phyloP scores from a whole-genome alignment of 352 stramenopile species.

The Phytophthora boehmeriae region DNA sequence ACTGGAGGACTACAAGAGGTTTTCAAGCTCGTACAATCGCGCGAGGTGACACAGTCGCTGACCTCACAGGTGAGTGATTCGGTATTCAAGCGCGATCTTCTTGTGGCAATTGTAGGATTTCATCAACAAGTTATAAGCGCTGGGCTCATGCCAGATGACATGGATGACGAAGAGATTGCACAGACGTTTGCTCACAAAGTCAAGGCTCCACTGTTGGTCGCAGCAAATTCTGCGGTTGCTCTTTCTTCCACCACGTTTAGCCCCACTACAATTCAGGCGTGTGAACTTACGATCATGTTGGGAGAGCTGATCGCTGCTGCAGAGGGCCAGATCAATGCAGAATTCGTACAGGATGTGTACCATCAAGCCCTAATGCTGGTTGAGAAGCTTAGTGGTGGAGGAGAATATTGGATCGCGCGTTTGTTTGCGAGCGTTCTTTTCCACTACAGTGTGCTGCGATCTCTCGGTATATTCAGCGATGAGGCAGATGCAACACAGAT shows the following conservation, averaged over 20 bases:
- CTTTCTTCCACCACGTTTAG: conserved; percentile 25
- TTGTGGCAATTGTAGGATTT: conserved; percentile 42
- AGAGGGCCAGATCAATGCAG: conserved; percentile 8
- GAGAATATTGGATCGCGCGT: conserved; percentile 53
- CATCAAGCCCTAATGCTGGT: conserved; percentile 44
- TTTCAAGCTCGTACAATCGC: conserved; percentile 37
- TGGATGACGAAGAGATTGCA: conserved; percentile 59
- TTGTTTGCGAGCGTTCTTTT: conserved; percentile 64
- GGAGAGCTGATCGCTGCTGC: conserved; percentile 30
- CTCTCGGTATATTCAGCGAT: conserved; percentile 51
- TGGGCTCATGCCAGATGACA: conserved; percentile 47
- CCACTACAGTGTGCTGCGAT: conserved; percentile 39
- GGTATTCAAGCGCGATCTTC: conserved; percentile 28
- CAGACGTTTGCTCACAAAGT: conserved; percentile 32
- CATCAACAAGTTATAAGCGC: conserved; percentile 32
- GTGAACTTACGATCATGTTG: conserved; percentile 31
- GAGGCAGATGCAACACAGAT: conserved; percentile 47
- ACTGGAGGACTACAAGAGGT: conserved; percentile 32
- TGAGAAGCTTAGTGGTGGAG: conserved; percentile 41
- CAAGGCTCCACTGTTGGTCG: conserved; percentile 23
- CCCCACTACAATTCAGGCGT: conserved; percentile 36
- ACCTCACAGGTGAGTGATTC: conserved; percentile 21
- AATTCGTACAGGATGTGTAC: conserved; percentile 48
- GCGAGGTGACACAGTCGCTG: conserved; percentile 9
- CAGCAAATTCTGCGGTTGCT: conserved; percentile 13